Evolutionary conservation across 108 stramenopile species (phyloP).

Genomic region (Tribonema minus): DNA sequence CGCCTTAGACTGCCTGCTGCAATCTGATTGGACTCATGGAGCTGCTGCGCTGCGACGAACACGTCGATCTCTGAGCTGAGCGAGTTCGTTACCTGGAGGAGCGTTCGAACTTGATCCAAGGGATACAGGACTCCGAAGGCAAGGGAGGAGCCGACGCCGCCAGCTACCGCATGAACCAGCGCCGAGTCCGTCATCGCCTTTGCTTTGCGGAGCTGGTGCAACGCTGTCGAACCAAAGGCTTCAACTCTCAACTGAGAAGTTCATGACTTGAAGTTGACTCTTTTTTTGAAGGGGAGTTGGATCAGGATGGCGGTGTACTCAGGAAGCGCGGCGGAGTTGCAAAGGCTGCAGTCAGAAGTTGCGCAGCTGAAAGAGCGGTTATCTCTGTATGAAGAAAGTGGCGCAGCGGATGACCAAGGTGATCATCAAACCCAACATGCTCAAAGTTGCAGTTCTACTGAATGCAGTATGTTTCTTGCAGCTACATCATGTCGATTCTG

Average conservation of each 20-base stretch:
- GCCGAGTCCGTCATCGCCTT: neutral
- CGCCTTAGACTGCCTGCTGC: neutral
- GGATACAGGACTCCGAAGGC: slow-evolving; percentile 41
- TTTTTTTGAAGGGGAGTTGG: too few species aligned
- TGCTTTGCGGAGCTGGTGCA: neutral
- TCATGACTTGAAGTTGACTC: too few species aligned
- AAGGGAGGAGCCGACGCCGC: slow-evolving; percentile 14
- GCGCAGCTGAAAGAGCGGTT: neutral
- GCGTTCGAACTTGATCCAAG: slow-evolving; percentile 39
- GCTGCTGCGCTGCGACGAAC: neutral
- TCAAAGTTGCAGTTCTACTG: too few species aligned
- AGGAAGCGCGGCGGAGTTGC: too few species aligned
- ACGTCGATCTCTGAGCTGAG: neutral
- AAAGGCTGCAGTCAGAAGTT: neutral
- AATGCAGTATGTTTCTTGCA: too few species aligned
- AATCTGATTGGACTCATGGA: neutral
- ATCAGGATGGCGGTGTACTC: too few species aligned
- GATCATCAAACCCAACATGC: too few species aligned
- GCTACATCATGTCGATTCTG: too few species aligned
- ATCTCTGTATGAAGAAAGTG: too few species aligned
- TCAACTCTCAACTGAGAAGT: too few species aligned
- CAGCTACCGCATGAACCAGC: slow-evolving; percentile 38
- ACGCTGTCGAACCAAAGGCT: too few species aligned
- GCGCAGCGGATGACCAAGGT: too few species aligned
- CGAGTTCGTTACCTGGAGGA: slow-evolving; percentile 18